Evolutionary conservation across 2,329 filamentous ascomycete genomes (phyloP).

Genomic region (Diaporthe citri): DNA sequence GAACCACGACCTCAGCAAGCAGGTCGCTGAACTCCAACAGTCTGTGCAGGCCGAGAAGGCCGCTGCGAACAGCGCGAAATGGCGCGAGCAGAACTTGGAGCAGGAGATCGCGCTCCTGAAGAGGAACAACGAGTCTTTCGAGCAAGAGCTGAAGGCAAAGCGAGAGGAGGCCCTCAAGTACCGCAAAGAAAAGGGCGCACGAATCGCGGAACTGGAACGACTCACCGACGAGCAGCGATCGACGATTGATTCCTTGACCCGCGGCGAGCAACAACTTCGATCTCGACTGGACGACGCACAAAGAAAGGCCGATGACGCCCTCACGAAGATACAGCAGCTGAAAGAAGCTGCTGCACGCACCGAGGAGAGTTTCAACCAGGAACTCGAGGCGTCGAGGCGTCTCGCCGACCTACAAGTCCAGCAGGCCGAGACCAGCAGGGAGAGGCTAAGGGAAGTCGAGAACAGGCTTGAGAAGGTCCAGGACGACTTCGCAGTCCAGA

Average conservation of each 20-base stretch:
- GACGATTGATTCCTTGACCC: constrained; percentile 81
- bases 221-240: constrained; percentile 87
- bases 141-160: constrained; percentile 92
- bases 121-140: constrained; percentile 93
- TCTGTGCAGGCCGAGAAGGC: constrained; percentile 85
- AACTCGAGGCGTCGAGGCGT: constrained; percentile 84
- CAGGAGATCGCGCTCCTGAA: constrained; percentile 92
- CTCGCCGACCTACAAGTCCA: constrained; percentile 87
- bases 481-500: constrained; percentile 74
- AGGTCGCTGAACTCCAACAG: constrained; percentile 86
- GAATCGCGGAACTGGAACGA: constrained; percentile 88
- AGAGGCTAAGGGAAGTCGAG: constrained; percentile 78
- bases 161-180: constrained; percentile 88
- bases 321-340: constrained; percentile 85
- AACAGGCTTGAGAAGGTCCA: constrained; percentile 71
- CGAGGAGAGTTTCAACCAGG: constrained; percentile 89
- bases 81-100: constrained; percentile 89
- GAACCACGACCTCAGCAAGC: constrained; percentile 84
- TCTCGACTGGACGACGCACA: constrained; percentile 86
- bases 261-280: constrained; percentile 84
- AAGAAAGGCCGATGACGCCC: constrained; percentile 86
- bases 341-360: constrained; percentile 84
- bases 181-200: constrained; percentile 93
- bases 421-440: constrained; percentile 78
- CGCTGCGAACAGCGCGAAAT: constrained; percentile 83